A percentile compares a stretch with the other conserved stretches of the same genome.
Conservation (phyloP, 1,139 yeast species). For the Candida neerlandica region DNA sequence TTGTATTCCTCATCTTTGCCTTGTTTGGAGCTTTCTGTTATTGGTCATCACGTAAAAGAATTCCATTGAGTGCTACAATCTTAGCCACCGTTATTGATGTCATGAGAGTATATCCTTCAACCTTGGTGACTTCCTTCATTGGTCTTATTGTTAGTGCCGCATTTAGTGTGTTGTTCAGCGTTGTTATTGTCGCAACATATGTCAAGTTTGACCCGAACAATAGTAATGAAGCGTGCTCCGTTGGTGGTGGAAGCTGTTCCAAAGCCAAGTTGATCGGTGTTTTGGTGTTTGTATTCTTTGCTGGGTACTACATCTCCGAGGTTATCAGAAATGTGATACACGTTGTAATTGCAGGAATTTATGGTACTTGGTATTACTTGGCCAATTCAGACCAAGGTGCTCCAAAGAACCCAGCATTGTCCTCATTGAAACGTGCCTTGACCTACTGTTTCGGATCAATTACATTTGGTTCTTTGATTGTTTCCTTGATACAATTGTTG, state of each 20-base stretch:
- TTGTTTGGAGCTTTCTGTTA: constrained; percentile 68
- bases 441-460: constrained; percentile 90
- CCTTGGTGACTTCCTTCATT: constrained; percentile 60
- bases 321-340: constrained; percentile 85
- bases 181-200: constrained; percentile 72
- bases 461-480: constrained; percentile 84
- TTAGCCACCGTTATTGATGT: constrained; percentile 75
- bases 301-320: constrained; percentile 85
- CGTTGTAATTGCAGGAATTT: constrained; percentile 81
- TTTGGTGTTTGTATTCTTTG: constrained; percentile 72
- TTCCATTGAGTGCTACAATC: constrained; percentile 74
- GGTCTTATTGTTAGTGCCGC: constrained; percentile 70
- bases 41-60: constrained; percentile 71
- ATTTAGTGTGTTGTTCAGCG: constrained; percentile 65
- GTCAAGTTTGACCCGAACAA: constrained; percentile 61
- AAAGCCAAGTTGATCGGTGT: constrained; percentile 67
- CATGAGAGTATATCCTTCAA: constrained; percentile 69
- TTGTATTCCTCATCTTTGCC: constrained; percentile 69
- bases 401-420: constrained; percentile 79
- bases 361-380: constrained; percentile 89
- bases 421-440: constrained; percentile 80
- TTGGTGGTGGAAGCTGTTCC: constrained; percentile 68
- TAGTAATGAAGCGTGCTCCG: constrained; percentile 39
- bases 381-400: constrained; percentile 77
- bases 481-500: constrained; percentile 69